phyloP scores from a whole-genome alignment of 2,329 filamentous ascomycete species.

The Penicillium occitanis region DNA sequence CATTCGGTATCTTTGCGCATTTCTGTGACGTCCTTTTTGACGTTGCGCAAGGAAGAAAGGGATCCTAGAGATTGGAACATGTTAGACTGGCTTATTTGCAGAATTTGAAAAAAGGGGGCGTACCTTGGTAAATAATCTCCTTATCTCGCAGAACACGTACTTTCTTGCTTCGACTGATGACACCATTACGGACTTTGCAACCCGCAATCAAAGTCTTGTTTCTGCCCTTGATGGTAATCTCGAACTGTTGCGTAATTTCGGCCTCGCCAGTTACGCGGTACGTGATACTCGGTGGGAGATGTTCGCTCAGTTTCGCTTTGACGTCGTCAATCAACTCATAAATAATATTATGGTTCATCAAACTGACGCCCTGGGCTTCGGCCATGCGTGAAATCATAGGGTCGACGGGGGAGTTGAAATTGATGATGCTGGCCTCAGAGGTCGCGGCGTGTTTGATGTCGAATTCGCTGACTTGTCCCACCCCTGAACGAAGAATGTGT shows the following conservation, averaged over 20 bases:
- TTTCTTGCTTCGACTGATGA: constrained; percentile 61
- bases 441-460: constrained; percentile 85
- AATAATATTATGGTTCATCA: constrained; percentile 75
- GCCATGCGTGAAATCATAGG: constrained; percentile 68
- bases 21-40: constrained; percentile 86
- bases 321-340: constrained; percentile 54
- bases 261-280: constrained; percentile 81
- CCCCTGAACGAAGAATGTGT: constrained; percentile 71
- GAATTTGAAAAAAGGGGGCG: background rate
- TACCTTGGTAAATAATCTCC: constrained; percentile 78
- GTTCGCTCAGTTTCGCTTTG: constrained; percentile 62
- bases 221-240: constrained; percentile 74
- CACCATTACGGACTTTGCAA: constrained; percentile 80
- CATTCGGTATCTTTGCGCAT: constrained; percentile 95
- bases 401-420: constrained; percentile 77
- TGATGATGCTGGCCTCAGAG: constrained; percentile 73
- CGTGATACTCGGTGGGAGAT: constrained; percentile 65
- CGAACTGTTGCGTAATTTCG: constrained; percentile 78
- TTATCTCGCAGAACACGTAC: constrained; percentile 71
- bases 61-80: constrained; percentile 55
- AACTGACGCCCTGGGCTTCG: constrained; percentile 67
- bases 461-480: constrained; percentile 77
- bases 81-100: background rate
- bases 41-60: constrained; percentile 79
- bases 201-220: constrained; percentile 76